These are phyloP conservation scores for Penicillium expansum DNA, from an alignment of 2,329 filamentous ascomycete genomes.

Conservation along the genomic window DNA sequence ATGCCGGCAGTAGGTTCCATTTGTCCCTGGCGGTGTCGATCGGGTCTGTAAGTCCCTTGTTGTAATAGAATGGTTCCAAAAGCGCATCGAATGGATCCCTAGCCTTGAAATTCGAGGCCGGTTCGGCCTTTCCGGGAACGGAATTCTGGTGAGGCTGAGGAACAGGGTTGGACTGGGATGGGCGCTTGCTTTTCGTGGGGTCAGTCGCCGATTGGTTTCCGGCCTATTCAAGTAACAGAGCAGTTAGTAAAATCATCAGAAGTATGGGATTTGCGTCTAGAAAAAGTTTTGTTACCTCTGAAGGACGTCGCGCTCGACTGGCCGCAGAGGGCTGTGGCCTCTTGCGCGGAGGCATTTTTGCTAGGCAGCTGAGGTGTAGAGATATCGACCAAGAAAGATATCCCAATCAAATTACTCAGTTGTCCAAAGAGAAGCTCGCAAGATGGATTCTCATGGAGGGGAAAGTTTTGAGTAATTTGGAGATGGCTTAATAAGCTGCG, in stretches of 20 bases:
- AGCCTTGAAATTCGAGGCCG: slow-evolving; percentile 27
- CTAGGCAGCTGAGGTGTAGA: slow-evolving; percentile 8
- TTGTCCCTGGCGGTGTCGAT: slow-evolving; percentile 77
- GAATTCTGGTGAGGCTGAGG: slow-evolving; percentile 19
- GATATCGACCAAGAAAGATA: neutral
- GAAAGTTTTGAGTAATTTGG: slow-evolving; percentile 25
- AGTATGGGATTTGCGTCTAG: slow-evolving; percentile 6
- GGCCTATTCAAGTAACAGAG: neutral
- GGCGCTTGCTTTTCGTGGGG: slow-evolving; percentile 28
- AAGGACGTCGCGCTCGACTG: slow-evolving; percentile 25
- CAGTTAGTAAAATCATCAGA: slow-evolving; percentile 9
- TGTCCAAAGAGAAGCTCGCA: slow-evolving; percentile 5
- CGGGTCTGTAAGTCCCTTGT: slow-evolving; percentile 64
- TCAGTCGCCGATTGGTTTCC: slow-evolving; percentile 21
- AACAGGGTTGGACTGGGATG: slow-evolving; percentile 27
- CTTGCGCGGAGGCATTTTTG: slow-evolving; percentile 39
- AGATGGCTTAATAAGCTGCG: slow-evolving; percentile 20
- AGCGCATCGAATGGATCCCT: slow-evolving; percentile 58
- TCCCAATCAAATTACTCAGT: slow-evolving; percentile 12
- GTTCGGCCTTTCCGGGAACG: slow-evolving; percentile 16
- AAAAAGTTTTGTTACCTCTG: slow-evolving; percentile 35
- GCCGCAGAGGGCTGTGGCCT: slow-evolving; percentile 34
- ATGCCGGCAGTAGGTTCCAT: slow-evolving; percentile 95
- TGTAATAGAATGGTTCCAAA: slow-evolving; percentile 68
- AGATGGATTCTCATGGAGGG: slow-evolving; percentile 20